Conservation (phyloP, 305 asterid genomes). For the Nicotiana rustica region DNA sequence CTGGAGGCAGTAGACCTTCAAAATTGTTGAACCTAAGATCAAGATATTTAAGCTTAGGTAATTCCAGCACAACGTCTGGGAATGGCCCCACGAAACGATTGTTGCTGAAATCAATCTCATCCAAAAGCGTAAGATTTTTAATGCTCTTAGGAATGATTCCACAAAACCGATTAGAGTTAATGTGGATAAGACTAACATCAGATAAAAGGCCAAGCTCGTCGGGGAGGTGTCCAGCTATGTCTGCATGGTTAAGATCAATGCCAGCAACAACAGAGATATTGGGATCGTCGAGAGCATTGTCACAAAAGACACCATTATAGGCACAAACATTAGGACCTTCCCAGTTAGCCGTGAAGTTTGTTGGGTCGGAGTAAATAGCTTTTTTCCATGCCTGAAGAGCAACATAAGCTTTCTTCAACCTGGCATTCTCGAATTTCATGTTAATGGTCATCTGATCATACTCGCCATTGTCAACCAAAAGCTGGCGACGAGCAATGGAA, state of each 20-base stretch:
- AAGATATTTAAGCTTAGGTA: conserved; percentile 70
- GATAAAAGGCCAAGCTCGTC: conserved; percentile 69
- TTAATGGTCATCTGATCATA: conserved; percentile 28
- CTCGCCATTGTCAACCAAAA: background rate
- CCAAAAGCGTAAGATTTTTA: conserved; percentile 47
- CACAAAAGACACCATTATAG: conserved; percentile 75
- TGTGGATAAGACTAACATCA: conserved; percentile 72
- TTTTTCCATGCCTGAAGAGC: conserved; percentile 81
- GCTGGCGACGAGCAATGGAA: conserved; percentile 33
- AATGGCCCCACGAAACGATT: conserved; percentile 86
- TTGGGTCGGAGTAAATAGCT: conserved; percentile 80
- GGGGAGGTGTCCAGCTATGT: conserved; percentile 87
- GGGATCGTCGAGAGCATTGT: conserved; percentile 62
- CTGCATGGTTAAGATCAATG: conserved; percentile 78
- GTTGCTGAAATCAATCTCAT: conserved; percentile 88
- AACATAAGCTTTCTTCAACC: conserved; percentile 66
- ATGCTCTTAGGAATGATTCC: conserved; percentile 74
- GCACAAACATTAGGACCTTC: conserved; percentile 72
- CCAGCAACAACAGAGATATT: conserved; percentile 77
- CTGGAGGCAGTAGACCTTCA: conserved; percentile 76
- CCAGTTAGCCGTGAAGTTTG: conserved; percentile 71
- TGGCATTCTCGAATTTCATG: conserved; percentile 43
- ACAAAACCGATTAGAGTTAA: conserved; percentile 84
- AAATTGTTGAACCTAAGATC: conserved; percentile 89
- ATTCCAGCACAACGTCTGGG: conserved; percentile 61